Conservation (phyloP, 306 rosid genomes). For the Comarum palustre region DNA sequence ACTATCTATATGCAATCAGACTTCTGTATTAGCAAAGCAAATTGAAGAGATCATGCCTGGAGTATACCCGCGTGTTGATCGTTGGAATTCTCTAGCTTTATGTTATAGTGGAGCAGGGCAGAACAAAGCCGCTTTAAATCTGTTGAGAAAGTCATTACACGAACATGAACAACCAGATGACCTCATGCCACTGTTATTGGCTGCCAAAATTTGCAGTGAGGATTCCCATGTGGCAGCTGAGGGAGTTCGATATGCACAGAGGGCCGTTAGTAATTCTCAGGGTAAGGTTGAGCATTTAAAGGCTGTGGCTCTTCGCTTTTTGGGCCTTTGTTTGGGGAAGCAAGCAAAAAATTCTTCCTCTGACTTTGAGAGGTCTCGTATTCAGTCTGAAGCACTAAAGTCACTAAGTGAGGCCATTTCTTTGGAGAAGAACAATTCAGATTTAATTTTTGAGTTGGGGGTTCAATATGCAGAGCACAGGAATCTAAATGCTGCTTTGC, state of each 20-base stretch:
- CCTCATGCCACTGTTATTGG: constrained; percentile 61
- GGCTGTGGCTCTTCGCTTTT: constrained; percentile 68
- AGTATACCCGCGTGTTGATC: constrained; percentile 73
- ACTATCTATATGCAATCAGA: constrained; percentile 77
- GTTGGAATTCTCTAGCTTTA: constrained; percentile 86
- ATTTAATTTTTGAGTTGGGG: constrained; percentile 76
- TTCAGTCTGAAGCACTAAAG: constrained; percentile 57
- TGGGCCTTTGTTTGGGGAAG: constrained; percentile 82
- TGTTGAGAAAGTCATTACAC: constrained; percentile 79
- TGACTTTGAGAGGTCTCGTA: constrained; percentile 51
- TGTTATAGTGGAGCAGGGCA: constrained; percentile 77
- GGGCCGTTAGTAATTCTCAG: constrained; percentile 48
- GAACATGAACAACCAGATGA: constrained; percentile 81
- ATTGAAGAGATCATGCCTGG: constrained; percentile 90
- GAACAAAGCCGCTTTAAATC: constrained; percentile 57
- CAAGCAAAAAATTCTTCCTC: constrained; percentile 64
- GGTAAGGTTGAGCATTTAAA: constrained; percentile 62
- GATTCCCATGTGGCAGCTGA: constrained; percentile 68
- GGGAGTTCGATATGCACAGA: constrained; percentile 70
- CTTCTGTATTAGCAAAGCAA: constrained; percentile 68
- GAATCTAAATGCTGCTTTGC: constrained; percentile 70
- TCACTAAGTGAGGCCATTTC: constrained; percentile 45
- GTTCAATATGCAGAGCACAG: constrained; percentile 72
- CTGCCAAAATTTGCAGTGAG: constrained; percentile 81
- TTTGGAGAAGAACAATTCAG: constrained; percentile 48